Base-by-base conservation (phyloP, 2,329 filamentous ascomycete species). In the Penicillium sp. region DNA sequence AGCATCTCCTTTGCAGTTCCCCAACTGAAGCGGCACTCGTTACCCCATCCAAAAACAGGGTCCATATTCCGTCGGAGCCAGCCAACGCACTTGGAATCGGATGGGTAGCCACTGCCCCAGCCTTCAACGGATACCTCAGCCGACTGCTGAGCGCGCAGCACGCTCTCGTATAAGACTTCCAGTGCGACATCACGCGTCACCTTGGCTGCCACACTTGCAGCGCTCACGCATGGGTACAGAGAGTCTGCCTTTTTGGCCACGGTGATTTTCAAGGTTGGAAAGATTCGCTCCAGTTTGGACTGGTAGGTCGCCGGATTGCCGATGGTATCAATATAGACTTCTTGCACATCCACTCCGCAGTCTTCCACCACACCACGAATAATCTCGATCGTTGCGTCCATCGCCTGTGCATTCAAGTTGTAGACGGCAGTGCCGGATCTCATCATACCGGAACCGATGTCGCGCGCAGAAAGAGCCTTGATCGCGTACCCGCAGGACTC, bases 311-410 rank as follows among this genome's bases (percentile, higher is more conserved):
- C 82, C 1, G 91, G 90, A 46, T 78, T 85, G 27, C 91, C 91
- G 62, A 97, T 86, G 2, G 91, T 97, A 71, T 98, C 91, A 64
- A 98, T 90, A 67, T 89, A 98, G 42, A 98, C 87, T 68, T 96
- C 88, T 47, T 77, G 79, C 4, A 97, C 76, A 66, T 94, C 89
- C 52, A 97, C 86, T 28, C 88, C 87, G 13, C 58, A 59, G 16
- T 77, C 76, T 7, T 81, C 82, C 28, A 93, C 77, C 3, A 95
- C 86, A 28, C 82, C 83, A 45, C 81, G 76, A 61, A 97, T 91
- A 42, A 98, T 76, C 31, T 80, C 80, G 20, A 95, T 81, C 0
- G 91, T 97, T 3, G 91, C 87, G 68, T 95, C 90, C 81, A 93
- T 86, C 14, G 91, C 91, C 69, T 98, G 93, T 4, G 89, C 89